Conservation (phyloP, 768 basidiomycete species). For the Podaxis sp. region DNA sequence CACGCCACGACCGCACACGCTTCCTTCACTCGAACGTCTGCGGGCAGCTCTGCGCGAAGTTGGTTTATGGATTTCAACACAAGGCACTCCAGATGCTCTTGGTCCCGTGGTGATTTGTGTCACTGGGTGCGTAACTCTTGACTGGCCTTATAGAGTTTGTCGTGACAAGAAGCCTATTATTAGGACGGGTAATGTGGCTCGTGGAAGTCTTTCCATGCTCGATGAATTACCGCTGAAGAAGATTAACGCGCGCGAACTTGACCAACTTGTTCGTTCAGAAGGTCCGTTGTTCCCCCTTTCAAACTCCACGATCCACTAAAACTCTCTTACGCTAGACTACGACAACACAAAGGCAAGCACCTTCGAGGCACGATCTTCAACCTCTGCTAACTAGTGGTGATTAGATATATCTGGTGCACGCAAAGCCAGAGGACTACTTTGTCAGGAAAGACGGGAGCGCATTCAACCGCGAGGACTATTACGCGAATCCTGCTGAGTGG, state of each 20-base stretch:
- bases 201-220: constrained; percentile 74
- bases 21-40: constrained; percentile 53
- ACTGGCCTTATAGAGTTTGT: background rate
- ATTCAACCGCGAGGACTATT: constrained; percentile 72
- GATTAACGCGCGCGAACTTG: constrained; percentile 56
- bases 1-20: constrained; percentile 78
- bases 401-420: constrained; percentile 78
- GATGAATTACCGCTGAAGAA: constrained; percentile 64
- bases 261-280: constrained; percentile 48
- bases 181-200: constrained; percentile 80
- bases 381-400: background rate
- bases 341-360: constrained; percentile 52
- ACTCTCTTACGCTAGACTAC: constrained; percentile 36
- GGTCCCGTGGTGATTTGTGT: constrained; percentile 82
- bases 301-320: background rate
- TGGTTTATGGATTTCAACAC: constrained; percentile 49
- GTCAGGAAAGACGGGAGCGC: constrained; percentile 48
- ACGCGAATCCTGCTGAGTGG: constrained; percentile 64
- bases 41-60: constrained; percentile 54
- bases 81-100: constrained; percentile 58
- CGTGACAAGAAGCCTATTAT: constrained; percentile 2
- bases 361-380: too few species aligned
- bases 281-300: constrained; percentile 32
- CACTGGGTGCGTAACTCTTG: constrained; percentile 59
- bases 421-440: constrained; percentile 68